These are phyloP conservation scores for Lasiodiplodia theobromae DNA, from an alignment of 2,329 filamentous ascomycete genomes.

Conservation along the genomic window DNA sequence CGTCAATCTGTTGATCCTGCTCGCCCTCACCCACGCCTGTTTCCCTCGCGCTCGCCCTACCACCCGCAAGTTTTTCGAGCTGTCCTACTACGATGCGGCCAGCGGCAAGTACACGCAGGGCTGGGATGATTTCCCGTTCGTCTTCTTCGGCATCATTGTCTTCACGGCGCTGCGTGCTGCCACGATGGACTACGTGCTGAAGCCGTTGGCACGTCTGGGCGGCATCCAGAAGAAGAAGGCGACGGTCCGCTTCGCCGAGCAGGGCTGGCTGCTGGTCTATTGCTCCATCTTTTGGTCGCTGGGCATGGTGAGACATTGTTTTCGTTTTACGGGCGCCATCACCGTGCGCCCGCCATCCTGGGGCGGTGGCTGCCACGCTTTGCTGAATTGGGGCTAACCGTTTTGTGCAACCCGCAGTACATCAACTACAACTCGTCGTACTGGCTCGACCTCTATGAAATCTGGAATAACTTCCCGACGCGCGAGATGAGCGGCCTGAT, in stretches of 20 bases:
- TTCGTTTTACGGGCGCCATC: background rate
- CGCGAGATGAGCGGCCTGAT: slow-evolving; percentile 75
- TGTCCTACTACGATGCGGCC: slow-evolving; percentile 79
- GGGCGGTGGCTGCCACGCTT: slow-evolving; percentile 2
- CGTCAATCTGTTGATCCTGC: slow-evolving; percentile 82
- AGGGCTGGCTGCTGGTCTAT: slow-evolving; percentile 90
- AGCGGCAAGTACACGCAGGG: slow-evolving; percentile 78
- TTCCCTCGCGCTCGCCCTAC: slow-evolving; percentile 80
- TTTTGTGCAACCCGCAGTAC: slow-evolving; percentile 63
- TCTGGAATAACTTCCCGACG: slow-evolving; percentile 87
- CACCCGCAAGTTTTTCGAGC: slow-evolving; percentile 86
- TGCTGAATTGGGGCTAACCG: slow-evolving; percentile 10
- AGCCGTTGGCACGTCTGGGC: slow-evolving; percentile 74
- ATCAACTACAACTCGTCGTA: slow-evolving; percentile 80
- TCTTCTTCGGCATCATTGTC: slow-evolving; percentile 79
- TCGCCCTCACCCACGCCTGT: slow-evolving; percentile 80
- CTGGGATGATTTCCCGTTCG: slow-evolving; percentile 78
- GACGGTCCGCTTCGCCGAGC: slow-evolving; percentile 86
- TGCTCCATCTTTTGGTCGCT: slow-evolving; percentile 81
- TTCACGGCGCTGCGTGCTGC: slow-evolving; percentile 87
- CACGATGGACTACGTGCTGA: slow-evolving; percentile 85
- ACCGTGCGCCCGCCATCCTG: background rate
- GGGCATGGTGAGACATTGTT: slow-evolving; percentile 70
- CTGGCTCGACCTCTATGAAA: slow-evolving; percentile 75
- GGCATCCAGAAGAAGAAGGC: slow-evolving; percentile 81